Conservation (phyloP, 805 yeast genomes). For the Grigorovia yakushimaensis region DNA sequence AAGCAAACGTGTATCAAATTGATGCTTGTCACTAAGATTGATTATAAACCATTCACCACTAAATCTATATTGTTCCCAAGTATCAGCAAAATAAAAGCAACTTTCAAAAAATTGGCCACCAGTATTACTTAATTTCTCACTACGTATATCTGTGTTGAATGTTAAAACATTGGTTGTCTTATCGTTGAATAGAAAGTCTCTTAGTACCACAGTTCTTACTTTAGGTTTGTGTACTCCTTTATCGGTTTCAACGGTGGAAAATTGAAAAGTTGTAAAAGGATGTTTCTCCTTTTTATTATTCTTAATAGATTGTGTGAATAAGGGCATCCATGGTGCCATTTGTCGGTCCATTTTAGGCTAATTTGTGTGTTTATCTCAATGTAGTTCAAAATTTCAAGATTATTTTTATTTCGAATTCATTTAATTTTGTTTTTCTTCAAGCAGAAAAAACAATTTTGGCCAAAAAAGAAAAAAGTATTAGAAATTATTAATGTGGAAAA, state of each 20-base stretch:
- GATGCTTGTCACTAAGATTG: constrained; percentile 14
- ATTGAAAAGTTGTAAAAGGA: constrained; percentile 48
- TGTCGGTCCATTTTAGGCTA: constrained; percentile 22
- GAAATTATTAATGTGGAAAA: no score
- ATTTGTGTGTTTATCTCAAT: not conserved
- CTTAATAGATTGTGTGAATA: constrained; percentile 44
- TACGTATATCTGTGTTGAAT: constrained; percentile 63
- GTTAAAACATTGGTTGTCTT: constrained; percentile 55
- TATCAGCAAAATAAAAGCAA: constrained; percentile 57
- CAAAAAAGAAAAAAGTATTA: no score
- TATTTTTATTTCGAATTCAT: no score
- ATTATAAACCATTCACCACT: constrained; percentile 53
- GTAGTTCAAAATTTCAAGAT: not conserved
- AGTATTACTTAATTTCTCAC: constrained; percentile 47
- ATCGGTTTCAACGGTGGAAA: constrained; percentile 47
- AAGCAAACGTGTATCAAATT: not conserved
- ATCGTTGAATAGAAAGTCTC: constrained; percentile 71
- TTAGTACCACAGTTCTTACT: constrained; percentile 57
- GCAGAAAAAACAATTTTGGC: no score
- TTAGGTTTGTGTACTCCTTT: constrained; percentile 37
- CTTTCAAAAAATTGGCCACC: constrained; percentile 56
- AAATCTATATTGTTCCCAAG: constrained; percentile 62
- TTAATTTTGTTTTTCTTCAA: not conserved
- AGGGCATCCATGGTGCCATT: constrained; percentile 73
- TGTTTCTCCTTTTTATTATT: constrained; percentile 34